Conservation (phyloP, 2,329 filamentous ascomycete genomes). For the Xylaria arbuscula region DNA sequence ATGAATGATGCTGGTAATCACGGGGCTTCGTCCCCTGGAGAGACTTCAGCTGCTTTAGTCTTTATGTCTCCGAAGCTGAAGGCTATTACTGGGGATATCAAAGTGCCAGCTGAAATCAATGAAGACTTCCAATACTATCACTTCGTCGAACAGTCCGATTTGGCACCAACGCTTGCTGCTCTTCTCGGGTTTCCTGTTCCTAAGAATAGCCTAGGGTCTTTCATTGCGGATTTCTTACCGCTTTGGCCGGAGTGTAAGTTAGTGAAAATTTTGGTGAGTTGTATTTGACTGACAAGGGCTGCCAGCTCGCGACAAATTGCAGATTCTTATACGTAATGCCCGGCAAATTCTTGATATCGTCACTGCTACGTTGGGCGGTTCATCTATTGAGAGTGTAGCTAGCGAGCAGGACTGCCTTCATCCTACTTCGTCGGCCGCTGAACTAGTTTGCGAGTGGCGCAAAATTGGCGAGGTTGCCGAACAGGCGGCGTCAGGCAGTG, state of each 20-base stretch:
- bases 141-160: conserved; percentile 91
- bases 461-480: conserved; percentile 46
- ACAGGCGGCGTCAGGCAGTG: conserved; percentile 6
- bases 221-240: conserved; percentile 81
- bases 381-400: conserved; percentile 55
- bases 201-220: conserved; percentile 87
- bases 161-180: conserved; percentile 88
- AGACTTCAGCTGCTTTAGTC: conserved; percentile 91
- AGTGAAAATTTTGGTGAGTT: not conserved
- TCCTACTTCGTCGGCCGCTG: conserved; percentile 61
- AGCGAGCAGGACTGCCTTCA: conserved; percentile 46
- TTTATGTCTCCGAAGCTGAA: conserved; percentile 89
- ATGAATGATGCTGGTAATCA: conserved; percentile 99
- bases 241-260: conserved; percentile 76
- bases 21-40: conserved; percentile 90
- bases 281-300: conserved; percentile 35
- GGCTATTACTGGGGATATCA: conserved; percentile 57
- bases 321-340: conserved; percentile 81
- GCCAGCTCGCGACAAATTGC: conserved; percentile 57
- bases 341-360: conserved; percentile 83
- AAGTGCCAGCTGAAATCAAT: conserved; percentile 67
- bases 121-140: conserved; percentile 86
- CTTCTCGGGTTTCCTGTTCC: conserved; percentile 89
- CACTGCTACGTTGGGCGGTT: conserved; percentile 72
- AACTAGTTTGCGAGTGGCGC: conserved; percentile 78